A percentile compares a stretch with the other conserved stretches of the same genome.
These are phyloP conservation scores for Sequoia sempervirens DNA, from an alignment of 75 land plant species.

Conservation along the genomic window DNA sequence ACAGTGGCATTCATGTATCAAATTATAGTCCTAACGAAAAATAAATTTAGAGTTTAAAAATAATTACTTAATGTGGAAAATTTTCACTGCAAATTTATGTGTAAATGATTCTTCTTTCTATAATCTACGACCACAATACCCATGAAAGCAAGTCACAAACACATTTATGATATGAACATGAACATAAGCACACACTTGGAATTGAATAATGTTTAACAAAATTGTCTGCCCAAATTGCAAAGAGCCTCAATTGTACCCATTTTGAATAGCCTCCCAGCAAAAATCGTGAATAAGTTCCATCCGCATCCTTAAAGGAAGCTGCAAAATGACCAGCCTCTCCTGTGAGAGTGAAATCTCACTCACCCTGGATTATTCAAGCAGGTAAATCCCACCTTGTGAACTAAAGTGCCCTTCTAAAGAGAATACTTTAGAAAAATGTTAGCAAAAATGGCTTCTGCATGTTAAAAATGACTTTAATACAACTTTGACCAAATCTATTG, in stretches of 20 bases:
- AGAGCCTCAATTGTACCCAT: neutral
- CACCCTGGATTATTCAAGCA: neutral
- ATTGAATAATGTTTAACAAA: neutral
- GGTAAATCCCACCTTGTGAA: neutral
- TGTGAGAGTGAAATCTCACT: neutral
- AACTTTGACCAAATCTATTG: neutral
- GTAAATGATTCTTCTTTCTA: neutral
- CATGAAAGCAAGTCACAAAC: neutral
- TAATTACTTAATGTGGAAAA: neutral
- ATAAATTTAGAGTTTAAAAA: neutral
- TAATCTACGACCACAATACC: neutral
- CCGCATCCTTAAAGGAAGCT: neutral
- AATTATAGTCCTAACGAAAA: neutral
- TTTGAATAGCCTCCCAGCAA: slow-evolving; percentile 3
- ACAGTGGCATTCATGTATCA: neutral
- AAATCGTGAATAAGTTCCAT: slow-evolving; percentile 5
- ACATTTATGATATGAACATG: neutral
- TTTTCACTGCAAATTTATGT: neutral
- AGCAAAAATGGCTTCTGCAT: neutral
- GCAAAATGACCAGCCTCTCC: neutral
- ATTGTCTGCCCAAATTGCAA: neutral
- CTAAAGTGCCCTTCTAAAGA: neutral
- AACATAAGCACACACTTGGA: neutral
- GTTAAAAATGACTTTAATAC: neutral
- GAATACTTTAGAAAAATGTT: neutral